Evolutionary conservation across 2,329 filamentous ascomycete genomes (phyloP).

Genomic region (Phialophora macrospora): DNA sequence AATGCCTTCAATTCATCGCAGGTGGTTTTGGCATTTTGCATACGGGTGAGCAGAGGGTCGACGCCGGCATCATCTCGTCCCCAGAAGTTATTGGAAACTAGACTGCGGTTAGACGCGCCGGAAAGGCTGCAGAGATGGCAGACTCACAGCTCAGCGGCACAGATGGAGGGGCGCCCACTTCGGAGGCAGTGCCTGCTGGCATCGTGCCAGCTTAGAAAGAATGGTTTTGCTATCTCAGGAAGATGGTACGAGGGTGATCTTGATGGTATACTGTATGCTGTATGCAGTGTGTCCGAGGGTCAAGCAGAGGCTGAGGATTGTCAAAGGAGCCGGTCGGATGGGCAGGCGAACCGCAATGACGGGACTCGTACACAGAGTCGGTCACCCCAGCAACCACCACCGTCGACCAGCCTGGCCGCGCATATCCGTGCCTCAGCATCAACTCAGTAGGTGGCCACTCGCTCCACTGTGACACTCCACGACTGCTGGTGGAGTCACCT

Average conservation of each 20-base stretch:
- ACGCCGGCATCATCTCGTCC: constrained; percentile 98
- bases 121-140: background rate
- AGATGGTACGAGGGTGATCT: background rate
- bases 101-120: background rate
- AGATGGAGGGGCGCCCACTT: constrained; percentile 34
- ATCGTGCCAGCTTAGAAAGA: constrained; percentile 20
- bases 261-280: background rate
- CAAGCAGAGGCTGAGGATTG: background rate
- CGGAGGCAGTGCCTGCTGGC: constrained; percentile 30
- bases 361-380: background rate
- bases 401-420: constrained; percentile 5
- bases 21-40: constrained; percentile 92
- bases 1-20: constrained; percentile 92
- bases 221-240: background rate
- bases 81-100: constrained; percentile 97
- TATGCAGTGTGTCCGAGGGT: background rate
- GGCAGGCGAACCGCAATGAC: constrained; percentile 6
- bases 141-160: constrained; percentile 37
- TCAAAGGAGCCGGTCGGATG: constrained; percentile 10
- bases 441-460: background rate
- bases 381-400: constrained; percentile 16
- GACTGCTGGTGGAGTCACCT: background rate
- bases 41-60: constrained; percentile 85
- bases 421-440: background rate
- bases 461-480: background rate